Base-by-base conservation (phyloP, 179 eudicot genomes). In the Vitellaria paradoxa region DNA sequence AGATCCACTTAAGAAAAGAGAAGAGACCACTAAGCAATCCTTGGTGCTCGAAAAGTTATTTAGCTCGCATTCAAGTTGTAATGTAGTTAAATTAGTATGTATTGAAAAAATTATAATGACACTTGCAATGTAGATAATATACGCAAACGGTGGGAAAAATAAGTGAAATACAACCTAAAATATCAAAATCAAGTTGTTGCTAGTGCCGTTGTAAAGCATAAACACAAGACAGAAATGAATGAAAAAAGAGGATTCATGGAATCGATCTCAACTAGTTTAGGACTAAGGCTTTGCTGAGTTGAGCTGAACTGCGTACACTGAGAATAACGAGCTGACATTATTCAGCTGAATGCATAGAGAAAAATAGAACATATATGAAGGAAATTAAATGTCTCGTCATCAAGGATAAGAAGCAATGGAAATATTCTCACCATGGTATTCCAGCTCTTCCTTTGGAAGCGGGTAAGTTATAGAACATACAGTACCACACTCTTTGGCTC, bases 391-490 rank as follows among this genome's bases (percentile, higher is more conserved):
- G 50, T 17, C n/a, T 15, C 52, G 0, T 40, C 45, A 42, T 66
- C 21, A 60, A 60, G 52, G 52, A 49, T 76, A 53, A 30, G 49
- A 59, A 78, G 6, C 20, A 49, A 56, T 62, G 9, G 57, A 78
- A 65, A 46, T 74, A 59, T 65, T 37, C 79, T 87, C 86, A 96
- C 99, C 96, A 82, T 87, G 91, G 75, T 85, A 82, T 42, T 82
- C 83, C 69, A 93, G 85, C 84, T 90, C 93, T 82, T 86, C 94
- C 82, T 84, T 86, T 59, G 97, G 93, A 85, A 96, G 93, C 18
- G 99, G 98, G 81, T 93, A 92, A 79, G 84, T 88, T 52, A 86
- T 81, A 62, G 97, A 86, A 76, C 85, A 90, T 59, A 90, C 89
- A 47, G 88, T 87, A 56, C 97, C 96, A 75, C 87, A 88, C 87